A percentile compares a stretch with the other conserved stretches of the same genome.
phyloP scores from a whole-genome alignment of 208 protist genomes.

The Trypanosoma cruzi region DNA sequence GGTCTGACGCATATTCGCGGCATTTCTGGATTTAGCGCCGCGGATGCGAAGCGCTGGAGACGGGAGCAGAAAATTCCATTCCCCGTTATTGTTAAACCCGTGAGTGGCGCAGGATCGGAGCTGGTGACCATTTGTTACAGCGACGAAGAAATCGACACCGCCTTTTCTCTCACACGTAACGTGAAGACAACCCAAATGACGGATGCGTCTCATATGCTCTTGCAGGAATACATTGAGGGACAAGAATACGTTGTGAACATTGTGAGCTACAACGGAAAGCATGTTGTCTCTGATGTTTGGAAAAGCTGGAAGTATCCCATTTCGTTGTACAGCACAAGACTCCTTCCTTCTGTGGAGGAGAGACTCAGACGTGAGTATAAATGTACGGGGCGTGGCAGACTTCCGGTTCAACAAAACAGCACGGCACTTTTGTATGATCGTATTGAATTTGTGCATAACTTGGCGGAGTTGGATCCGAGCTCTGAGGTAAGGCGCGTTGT shows the following conservation, averaged over 20 bases:
- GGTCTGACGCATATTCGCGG: conserved; percentile 71
- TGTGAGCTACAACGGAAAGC: conserved; percentile 67
- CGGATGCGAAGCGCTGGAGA: conserved; percentile 37
- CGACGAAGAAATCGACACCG: conserved; percentile 45
- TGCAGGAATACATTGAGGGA: conserved; percentile 91
- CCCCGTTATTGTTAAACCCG: conserved; percentile 87
- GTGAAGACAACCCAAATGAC: conserved; percentile 54
- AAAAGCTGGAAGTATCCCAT: conserved; percentile 78
- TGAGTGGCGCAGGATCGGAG: conserved; percentile 76
- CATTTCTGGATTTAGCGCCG: conserved; percentile 30
- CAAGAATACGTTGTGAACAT: conserved; percentile 87
- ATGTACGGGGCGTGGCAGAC: not conserved
- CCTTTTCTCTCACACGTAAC: conserved; percentile 46
- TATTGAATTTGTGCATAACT: conserved; percentile 59
- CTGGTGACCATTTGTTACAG: conserved; percentile 81
- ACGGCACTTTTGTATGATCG: conserved; percentile 79
- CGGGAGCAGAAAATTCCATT: conserved; percentile 39
- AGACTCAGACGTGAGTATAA: conserved; percentile 8
- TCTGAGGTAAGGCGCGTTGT: conserved; percentile 58
- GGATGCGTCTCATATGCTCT: conserved; percentile 53
- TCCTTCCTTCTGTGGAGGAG: conserved; percentile 39
- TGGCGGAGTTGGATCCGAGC: conserved; percentile 38
- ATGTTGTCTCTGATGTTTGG: conserved; percentile 90
- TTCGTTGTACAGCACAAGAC: conserved; percentile 42
- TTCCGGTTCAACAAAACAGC: conserved; percentile 22